Base-by-base conservation (phyloP, 768 basidiomycete genomes). In the Auricularia auricula-judae region DNA sequence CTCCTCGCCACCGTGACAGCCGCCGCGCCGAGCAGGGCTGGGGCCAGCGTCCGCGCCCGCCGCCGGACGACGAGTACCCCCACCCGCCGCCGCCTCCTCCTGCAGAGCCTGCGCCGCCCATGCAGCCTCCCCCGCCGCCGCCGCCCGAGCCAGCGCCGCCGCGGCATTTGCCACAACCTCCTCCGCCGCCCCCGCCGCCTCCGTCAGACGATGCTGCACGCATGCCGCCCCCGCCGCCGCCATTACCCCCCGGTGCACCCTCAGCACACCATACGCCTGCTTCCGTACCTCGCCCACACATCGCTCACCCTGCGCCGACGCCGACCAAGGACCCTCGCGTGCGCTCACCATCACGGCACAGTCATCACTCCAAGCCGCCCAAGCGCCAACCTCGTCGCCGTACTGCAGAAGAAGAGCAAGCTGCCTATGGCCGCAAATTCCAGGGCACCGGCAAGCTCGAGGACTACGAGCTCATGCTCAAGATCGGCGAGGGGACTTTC, bases 401-500 rank as follows among this genome's bases (percentile, higher is more conserved):
- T 63, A 76, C 86, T 10, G 75, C 78, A 42, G 83, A 87, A 66
- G 83, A 88, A 65, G 91, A 93, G 68, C 73, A 80, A 67, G 77
- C 79, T 56, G 85, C 83, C 0, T 93, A 90, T 71, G 86, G 88
- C 39, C 80, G 83, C 64, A 74, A 73, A 16, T 90, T 93, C 70
- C 75, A 77, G 43, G 87, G 92, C 4, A 87, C 87, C 74, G 88
- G 89, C 8, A 72, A 78, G 64, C 83, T 94, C 67, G 76, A 76
- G 16, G 90, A 91, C 67, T 98, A 97, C 72, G 84, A 87, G 64
- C 79, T 86, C 14, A 87, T 88, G 51, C 88, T 86, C 2, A 97
- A 98, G 75, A 77, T 98, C 16, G 96, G 96, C 43, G 96, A 98
- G 74, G 96, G 96, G 3, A 98, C 96, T 34, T 98, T 98, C 74